Evolutionary conservation across 139 green algal genomes (phyloP).

Genomic region (Chlorella sp.): DNA sequence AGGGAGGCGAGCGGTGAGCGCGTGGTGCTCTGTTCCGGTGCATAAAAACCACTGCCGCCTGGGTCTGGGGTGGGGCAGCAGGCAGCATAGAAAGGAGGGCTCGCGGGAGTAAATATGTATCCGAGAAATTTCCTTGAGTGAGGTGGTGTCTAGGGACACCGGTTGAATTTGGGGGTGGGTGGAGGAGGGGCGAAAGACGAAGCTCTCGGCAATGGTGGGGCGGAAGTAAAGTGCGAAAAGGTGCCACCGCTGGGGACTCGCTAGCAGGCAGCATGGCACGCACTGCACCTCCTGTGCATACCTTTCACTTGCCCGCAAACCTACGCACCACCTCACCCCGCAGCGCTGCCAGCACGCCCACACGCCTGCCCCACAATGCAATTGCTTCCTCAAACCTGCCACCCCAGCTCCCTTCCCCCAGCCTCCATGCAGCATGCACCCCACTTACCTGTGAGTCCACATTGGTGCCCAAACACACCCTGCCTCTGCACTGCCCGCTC

Average conservation of each 20-base stretch:
- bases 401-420: not conserved
- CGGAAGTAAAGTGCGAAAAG: too few species aligned
- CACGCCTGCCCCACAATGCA: not conserved
- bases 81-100: not conserved
- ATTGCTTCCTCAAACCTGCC: not conserved
- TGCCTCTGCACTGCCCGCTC: not conserved
- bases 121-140: too few species aligned
- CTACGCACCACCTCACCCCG: too few species aligned
- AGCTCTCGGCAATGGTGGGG: not conserved
- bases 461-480: not conserved
- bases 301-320: too few species aligned
- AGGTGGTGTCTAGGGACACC: too few species aligned
- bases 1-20: not conserved
- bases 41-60: not conserved
- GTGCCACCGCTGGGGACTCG: too few species aligned
- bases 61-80: not conserved
- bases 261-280: too few species aligned
- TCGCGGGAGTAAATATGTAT: too few species aligned
- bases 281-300: too few species aligned
- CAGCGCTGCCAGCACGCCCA: too few species aligned
- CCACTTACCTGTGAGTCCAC: not conserved
- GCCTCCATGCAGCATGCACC: not conserved
- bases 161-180: not conserved
- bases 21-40: not conserved
- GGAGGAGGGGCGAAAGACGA: not conserved